phyloP scores from a whole-genome alignment of 2,329 filamentous ascomycete species.

The Aspergillus phoenicis region DNA sequence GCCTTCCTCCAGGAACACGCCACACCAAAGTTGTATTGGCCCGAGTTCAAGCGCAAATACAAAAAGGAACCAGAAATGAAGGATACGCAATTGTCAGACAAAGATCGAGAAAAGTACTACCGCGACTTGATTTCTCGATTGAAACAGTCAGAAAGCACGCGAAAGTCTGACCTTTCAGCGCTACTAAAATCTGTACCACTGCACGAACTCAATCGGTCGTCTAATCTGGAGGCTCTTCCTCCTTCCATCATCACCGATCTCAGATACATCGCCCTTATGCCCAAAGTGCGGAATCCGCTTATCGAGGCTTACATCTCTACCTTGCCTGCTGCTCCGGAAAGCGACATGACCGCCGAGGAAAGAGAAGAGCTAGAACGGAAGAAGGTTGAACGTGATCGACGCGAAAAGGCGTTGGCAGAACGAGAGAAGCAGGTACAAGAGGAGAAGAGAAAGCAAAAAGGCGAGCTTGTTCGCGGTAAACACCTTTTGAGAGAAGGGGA shows the following conservation, averaged over 20 bases:
- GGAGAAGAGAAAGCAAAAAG: slow-evolving; percentile 44
- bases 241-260: slow-evolving; percentile 46
- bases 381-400: slow-evolving; percentile 44
- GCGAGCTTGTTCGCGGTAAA: slow-evolving; percentile 45
- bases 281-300: slow-evolving; percentile 43
- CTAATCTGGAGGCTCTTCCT: slow-evolving; percentile 43
- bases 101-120: slow-evolving; percentile 53
- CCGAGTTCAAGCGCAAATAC: slow-evolving; percentile 91
- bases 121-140: slow-evolving; percentile 50
- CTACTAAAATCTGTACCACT: slow-evolving; percentile 49
- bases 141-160: slow-evolving; percentile 49
- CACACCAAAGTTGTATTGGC: slow-evolving; percentile 93
- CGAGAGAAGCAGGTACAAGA: slow-evolving; percentile 48
- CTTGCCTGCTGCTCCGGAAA: slow-evolving; percentile 42
- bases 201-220: slow-evolving; percentile 44
- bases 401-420: slow-evolving; percentile 48
- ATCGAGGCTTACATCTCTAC: slow-evolving; percentile 50
- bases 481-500: slow-evolving; percentile 47
- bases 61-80: slow-evolving; percentile 77
- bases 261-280: slow-evolving; percentile 46
- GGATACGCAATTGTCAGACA: slow-evolving; percentile 47
- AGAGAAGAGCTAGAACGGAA: slow-evolving; percentile 44
- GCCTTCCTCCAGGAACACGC: slow-evolving; percentile 78
- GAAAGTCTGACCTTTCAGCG: slow-evolving; percentile 49
- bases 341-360: slow-evolving; percentile 40